Base-by-base conservation (phyloP, 441 rosid species). In the Theobroma grandiflorum region DNA sequence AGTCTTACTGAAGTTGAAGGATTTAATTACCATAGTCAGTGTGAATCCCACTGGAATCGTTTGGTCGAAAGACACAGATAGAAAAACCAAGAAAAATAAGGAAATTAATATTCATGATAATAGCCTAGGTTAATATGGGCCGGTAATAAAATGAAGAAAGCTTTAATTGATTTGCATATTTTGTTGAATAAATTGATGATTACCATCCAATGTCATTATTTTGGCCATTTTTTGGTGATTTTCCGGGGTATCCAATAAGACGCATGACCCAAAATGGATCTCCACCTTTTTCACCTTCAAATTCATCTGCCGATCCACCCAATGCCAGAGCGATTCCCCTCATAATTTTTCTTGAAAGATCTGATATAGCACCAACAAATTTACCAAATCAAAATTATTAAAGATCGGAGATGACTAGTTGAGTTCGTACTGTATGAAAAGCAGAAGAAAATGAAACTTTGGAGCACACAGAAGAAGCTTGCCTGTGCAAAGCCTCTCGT, bases 241-340 rank as follows among this genome's bases (percentile, higher is more conserved):
- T 83, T 40, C 87, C 93, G 1, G 98, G 96, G 73, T 94, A 95
- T 61, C 99, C 93, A 79, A 94, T 87, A 58, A 94, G 89, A 47
- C 94, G 96, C 78, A 88, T 18, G 58, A 91, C 94, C 97, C 99
- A 95, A 89, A 94, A 95, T 33, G 98, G 85, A 69, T 94, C 93
- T 80, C 96, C 96, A 18, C 88, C 95, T 76, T 82, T 90, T 70
- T 88, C 86, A 59, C 95, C 95, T 79, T 93, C 98, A 77, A 95
- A 91, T 72, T 85, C 97, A 77, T 86, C 78, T 3, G 90, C 88
- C 70, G 94, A 84, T 84, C 95, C 93, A 2, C 92, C 84, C 78
- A 94, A 79, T 50, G 92, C 97, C 63, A 95, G 47, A 11, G 95
- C 89, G 38, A 93, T 88, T 43, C 98, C 97, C 6, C 90, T 84